Conservation (phyloP, 495 filamentous ascomycete genomes). For the Penicillium dipodomyicola region DNA sequence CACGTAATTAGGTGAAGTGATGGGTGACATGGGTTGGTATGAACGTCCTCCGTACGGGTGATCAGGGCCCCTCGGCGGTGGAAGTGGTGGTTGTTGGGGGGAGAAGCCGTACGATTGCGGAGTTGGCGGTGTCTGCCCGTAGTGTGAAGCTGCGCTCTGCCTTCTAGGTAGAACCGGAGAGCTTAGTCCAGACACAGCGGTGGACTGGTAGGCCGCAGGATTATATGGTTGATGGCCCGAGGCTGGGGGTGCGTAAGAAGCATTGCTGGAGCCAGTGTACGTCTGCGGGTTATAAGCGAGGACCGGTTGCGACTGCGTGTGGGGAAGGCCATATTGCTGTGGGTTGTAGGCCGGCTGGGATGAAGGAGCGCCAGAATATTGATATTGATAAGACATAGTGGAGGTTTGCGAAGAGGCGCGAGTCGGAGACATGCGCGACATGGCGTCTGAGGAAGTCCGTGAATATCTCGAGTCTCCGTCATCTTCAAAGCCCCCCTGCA, state of each 20-base stretch:
- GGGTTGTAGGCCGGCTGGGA: slow-evolving; percentile 73
- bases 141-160: slow-evolving; percentile 33
- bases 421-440: slow-evolving; percentile 46
- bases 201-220: slow-evolving; percentile 62
- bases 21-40: slow-evolving; percentile 26
- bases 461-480: slow-evolving; percentile 36
- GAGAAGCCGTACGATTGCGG: slow-evolving; percentile 35
- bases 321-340: slow-evolving; percentile 68
- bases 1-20: slow-evolving; percentile 24
- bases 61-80: slow-evolving; percentile 49
- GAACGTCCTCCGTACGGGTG: slow-evolving; percentile 46
- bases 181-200: slow-evolving; percentile 25
- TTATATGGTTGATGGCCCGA: slow-evolving; percentile 64
- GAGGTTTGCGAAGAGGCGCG: slow-evolving; percentile 44
- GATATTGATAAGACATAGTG: slow-evolving; percentile 60
- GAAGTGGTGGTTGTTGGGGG: slow-evolving; percentile 38
- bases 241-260: slow-evolving; percentile 26
- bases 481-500: slow-evolving; percentile 38
- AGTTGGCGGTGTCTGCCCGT: slow-evolving; percentile 35
- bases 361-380: slow-evolving; percentile 48
- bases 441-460: slow-evolving; percentile 32
- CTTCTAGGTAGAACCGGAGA: slow-evolving; percentile 33
- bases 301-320: slow-evolving; percentile 51
- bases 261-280: slow-evolving; percentile 42
- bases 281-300: slow-evolving; percentile 41